A percentile compares a stretch with the other conserved stretches of the same genome.
Evolutionary conservation across 2,329 filamentous ascomycete species (phyloP).

Genomic region (Botrytis aclada): DNA sequence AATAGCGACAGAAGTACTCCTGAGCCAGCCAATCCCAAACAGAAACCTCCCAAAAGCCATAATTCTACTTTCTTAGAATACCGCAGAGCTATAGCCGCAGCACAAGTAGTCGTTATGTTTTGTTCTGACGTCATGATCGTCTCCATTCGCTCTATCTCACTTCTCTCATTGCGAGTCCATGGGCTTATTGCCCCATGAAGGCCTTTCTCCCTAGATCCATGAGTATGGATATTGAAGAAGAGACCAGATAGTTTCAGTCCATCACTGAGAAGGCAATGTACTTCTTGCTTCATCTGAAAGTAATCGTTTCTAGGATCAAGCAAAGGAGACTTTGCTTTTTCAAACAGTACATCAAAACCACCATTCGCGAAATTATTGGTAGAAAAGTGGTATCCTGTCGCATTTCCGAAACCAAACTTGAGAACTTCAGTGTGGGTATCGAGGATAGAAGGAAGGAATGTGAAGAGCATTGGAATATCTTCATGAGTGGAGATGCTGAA

Average conservation of each 20-base stretch:
- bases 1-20: background rate
- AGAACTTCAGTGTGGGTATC: background rate
- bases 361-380: background rate
- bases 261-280: background rate
- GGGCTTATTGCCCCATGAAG: background rate
- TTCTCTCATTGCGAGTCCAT: background rate
- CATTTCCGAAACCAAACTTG: background rate
- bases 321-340: background rate
- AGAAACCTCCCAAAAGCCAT: background rate
- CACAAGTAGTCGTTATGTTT: background rate
- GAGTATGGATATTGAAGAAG: background rate
- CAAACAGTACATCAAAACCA: constrained; percentile 3
- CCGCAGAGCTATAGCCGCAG: background rate
- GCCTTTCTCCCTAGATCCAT: background rate
- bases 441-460: background rate
- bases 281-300: background rate
- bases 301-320: background rate
- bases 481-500: background rate
- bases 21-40: background rate
- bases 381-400: background rate
- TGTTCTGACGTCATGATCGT: background rate
- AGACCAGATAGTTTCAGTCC: background rate
- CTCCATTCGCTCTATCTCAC: constrained; percentile 1
- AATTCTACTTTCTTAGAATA: background rate
- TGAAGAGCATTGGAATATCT: constrained; percentile 2